These are phyloP conservation scores for Typha latifolia DNA, from an alignment of 176 grass and related monocot species.

Conservation along the genomic window DNA sequence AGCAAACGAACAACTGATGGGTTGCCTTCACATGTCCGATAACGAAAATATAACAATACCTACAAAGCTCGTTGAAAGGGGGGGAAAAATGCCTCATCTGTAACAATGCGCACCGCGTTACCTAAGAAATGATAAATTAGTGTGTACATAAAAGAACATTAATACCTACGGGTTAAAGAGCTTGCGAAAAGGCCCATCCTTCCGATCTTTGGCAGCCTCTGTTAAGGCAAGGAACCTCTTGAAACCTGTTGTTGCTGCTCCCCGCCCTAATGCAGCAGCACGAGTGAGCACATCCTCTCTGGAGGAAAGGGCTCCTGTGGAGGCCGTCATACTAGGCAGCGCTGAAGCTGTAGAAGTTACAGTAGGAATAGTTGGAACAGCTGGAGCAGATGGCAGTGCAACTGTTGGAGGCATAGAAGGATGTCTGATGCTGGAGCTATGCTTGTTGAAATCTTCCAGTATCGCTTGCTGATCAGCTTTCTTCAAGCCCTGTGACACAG, in stretches of 20 bases:
- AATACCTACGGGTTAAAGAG: slow-evolving; percentile 64
- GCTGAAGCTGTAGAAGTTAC: slow-evolving; percentile 24
- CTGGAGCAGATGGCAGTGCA: slow-evolving; percentile 22
- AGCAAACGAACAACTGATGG: too few species aligned
- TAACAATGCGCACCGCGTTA: neutral
- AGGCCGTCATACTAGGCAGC: slow-evolving; percentile 24
- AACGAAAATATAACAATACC: too few species aligned
- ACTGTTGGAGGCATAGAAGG: slow-evolving; percentile 39
- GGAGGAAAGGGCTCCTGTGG: slow-evolving; percentile 50
- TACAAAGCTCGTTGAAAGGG: too few species aligned
- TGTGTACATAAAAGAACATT: slow-evolving; percentile 20
- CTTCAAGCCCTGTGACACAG: slow-evolving; percentile 66
- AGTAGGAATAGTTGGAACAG: slow-evolving; percentile 26
- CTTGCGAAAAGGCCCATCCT: slow-evolving; percentile 94
- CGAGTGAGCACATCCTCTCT: slow-evolving; percentile 85
- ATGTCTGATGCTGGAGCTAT: slow-evolving; percentile 59
- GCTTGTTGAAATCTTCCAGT: slow-evolving; percentile 94
- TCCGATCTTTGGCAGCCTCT: slow-evolving; percentile 91
- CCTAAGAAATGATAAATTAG: slow-evolving; percentile 8
- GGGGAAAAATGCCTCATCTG: too few species aligned
- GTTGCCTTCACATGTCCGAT: too few species aligned
- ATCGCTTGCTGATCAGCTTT: slow-evolving; percentile 93
- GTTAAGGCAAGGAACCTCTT: slow-evolving; percentile 97
- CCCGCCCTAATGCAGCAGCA: slow-evolving; percentile 82
- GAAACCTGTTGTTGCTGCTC: slow-evolving; percentile 85